Evolutionary conservation across 2,329 filamentous ascomycete species (phyloP).

Genomic region (Alternaria infectoria): DNA sequence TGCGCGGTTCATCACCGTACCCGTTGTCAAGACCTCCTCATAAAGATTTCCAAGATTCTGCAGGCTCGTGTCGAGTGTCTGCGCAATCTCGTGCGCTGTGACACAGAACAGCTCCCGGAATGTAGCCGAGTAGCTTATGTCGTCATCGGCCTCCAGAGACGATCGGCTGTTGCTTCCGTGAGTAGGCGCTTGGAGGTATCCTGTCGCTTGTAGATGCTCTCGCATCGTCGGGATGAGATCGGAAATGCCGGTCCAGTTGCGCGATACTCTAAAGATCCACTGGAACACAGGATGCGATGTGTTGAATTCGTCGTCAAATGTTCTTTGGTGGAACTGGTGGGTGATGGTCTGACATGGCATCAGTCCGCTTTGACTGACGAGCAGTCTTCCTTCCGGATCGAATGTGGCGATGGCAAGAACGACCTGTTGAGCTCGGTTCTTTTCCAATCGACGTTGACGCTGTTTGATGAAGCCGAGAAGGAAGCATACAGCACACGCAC

Average conservation of each 20-base stretch:
- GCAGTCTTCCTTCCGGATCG: slow-evolving; percentile 68
- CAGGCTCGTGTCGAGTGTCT: slow-evolving; percentile 68
- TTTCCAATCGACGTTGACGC: slow-evolving; percentile 48
- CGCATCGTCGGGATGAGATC: slow-evolving; percentile 75
- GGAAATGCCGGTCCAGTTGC: slow-evolving; percentile 74
- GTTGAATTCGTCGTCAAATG: slow-evolving; percentile 76
- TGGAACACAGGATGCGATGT: slow-evolving; percentile 80
- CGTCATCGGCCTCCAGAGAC: slow-evolving; percentile 53
- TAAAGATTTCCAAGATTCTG: slow-evolving; percentile 72
- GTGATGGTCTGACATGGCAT: slow-evolving; percentile 79
- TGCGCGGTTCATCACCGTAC: slow-evolving; percentile 67
- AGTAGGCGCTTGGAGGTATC: slow-evolving; percentile 30
- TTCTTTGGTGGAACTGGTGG: slow-evolving; percentile 57
- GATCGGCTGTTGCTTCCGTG: slow-evolving; percentile 23
- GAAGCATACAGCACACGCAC: slow-evolving; percentile 49
- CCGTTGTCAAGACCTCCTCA: slow-evolving; percentile 75
- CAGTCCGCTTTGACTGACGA: slow-evolving; percentile 73
- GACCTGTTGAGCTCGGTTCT: slow-evolving; percentile 59
- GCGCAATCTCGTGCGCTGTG: slow-evolving; percentile 75
- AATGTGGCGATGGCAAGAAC: slow-evolving; percentile 69
- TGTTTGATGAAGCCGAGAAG: slow-evolving; percentile 45
- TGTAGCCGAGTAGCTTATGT: slow-evolving; percentile 74
- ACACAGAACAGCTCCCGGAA: slow-evolving; percentile 86
- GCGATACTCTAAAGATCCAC: slow-evolving; percentile 83
- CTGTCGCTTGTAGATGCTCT: slow-evolving; percentile 67